Evolutionary conservation across 345 rosid species (phyloP).

Genomic region (Populus nigra): DNA sequence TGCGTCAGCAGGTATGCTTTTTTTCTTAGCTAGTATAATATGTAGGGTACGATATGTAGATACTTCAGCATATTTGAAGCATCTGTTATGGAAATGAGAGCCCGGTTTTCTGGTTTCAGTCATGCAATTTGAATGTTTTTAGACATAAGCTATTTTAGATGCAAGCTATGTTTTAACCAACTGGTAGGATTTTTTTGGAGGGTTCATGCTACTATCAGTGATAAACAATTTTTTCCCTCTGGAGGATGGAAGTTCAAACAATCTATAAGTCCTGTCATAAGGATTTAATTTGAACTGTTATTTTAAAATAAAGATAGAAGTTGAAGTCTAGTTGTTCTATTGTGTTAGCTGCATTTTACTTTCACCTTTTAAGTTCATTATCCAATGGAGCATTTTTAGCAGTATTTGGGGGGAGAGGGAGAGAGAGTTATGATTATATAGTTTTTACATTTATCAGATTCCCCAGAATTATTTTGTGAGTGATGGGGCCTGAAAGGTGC

Average conservation of each 20-base stretch:
- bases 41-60: neutral
- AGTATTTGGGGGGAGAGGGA: neutral
- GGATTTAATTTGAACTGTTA: neutral
- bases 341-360: neutral
- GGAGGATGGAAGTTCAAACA: neutral
- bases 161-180: neutral
- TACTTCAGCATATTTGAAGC: neutral
- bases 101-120: neutral
- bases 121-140: neutral
- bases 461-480: neutral
- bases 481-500: neutral
- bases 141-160: neutral
- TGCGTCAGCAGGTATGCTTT: slow-evolving; percentile 92
- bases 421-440: neutral
- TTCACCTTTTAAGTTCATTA: neutral
- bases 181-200: neutral
- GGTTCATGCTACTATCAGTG: neutral
- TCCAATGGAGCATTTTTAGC: neutral
- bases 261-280: neutral
- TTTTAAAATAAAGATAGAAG: neutral
- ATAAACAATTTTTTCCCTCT: neutral
- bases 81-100: neutral
- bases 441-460: neutral
- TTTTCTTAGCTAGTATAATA: neutral
- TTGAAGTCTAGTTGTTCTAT: neutral